phyloP scores from a whole-genome alignment of 2,329 filamentous ascomycete genomes.

The Fusarium keratoplasticum region DNA sequence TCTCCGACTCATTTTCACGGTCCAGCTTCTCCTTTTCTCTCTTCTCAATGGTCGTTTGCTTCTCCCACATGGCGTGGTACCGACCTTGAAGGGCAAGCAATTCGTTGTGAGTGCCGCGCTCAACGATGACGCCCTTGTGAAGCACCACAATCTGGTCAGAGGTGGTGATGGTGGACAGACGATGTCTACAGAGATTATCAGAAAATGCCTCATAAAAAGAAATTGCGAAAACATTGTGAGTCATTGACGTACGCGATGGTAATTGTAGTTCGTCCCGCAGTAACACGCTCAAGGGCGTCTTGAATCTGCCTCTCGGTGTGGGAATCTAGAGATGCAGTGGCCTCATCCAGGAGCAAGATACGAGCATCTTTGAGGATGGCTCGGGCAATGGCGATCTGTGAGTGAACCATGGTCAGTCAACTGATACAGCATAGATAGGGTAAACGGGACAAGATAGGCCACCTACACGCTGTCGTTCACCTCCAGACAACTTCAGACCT shows the following conservation, averaged over 20 bases:
- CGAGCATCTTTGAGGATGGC: slow-evolving; percentile 77
- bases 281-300: slow-evolving; percentile 61
- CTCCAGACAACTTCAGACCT: slow-evolving; percentile 67
- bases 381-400: slow-evolving; percentile 66
- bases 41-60: slow-evolving; percentile 59
- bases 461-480: slow-evolving; percentile 67
- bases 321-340: slow-evolving; percentile 76
- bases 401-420: neutral
- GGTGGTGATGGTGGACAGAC: slow-evolving; percentile 67
- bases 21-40: slow-evolving; percentile 48
- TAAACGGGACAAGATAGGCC: no score
- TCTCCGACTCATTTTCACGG: slow-evolving; percentile 24
- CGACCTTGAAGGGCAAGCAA: slow-evolving; percentile 58
- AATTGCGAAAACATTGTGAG: no score
- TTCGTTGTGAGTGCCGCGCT: slow-evolving; percentile 62
- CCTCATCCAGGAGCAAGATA: slow-evolving; percentile 78
- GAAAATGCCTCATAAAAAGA: neutral
- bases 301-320: slow-evolving; percentile 70
- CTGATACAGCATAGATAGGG: neutral
- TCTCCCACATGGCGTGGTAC: slow-evolving; percentile 66
- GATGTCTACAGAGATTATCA: slow-evolving; percentile 54
- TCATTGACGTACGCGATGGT: slow-evolving; percentile 58
- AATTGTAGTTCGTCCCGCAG: slow-evolving; percentile 62
- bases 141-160: slow-evolving; percentile 68
- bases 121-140: slow-evolving; percentile 61